Base-by-base conservation (phyloP, 768 basidiomycete species). In the Leucocoprinus sp. region DNA sequence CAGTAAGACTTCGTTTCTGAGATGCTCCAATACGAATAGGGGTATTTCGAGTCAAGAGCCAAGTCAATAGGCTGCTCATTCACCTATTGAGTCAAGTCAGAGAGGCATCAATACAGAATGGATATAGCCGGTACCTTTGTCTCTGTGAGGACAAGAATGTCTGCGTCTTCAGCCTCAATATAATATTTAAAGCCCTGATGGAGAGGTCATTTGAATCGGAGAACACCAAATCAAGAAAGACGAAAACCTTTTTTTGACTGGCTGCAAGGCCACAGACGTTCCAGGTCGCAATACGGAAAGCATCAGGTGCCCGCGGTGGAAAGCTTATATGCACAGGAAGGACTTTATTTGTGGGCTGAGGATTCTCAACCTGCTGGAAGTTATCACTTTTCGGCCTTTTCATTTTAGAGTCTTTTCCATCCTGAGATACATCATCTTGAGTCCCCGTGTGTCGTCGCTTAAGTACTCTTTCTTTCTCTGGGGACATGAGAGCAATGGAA, bases 81-180 rank as follows among this genome's bases (percentile, higher is more conserved):
- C 37, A 89, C 77, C 88, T 91, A 49, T 12, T 29, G 7, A 9
- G 42, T 22, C 52, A 41, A 53, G 24, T 23, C 8, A 42, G 39
- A 43, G 5, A 41, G 29, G n/a, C 1, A n/a, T 26, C 43, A n/a
- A 3, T 27, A 26, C 6, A 18, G 23, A 41, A 15, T 34, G 6
- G 15, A 12, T 5, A 27, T 14, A 23, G 33, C 14, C 35, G 57
- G 19, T 31, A 78, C 87, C 71, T 92, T 93, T 8, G 89, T 92
- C 65, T 93, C 91, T 0, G 86, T 89, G 34, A 93, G 65, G 12
- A 93, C 73, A 18, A 93, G 68, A 21, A 93, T 69, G 57, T 93
- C 91, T 0, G 91, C 78, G 56, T 92, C 81, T 54, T 93, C 91
- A 1, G 88, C 88, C 52, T 87, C 81, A 24, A 92, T 69, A 57